Evolutionary conservation across 176 grass and related monocot species (phyloP), one percentile per base, ranked within the genome.

Genomic region (Metroxylon sagu): DNA sequence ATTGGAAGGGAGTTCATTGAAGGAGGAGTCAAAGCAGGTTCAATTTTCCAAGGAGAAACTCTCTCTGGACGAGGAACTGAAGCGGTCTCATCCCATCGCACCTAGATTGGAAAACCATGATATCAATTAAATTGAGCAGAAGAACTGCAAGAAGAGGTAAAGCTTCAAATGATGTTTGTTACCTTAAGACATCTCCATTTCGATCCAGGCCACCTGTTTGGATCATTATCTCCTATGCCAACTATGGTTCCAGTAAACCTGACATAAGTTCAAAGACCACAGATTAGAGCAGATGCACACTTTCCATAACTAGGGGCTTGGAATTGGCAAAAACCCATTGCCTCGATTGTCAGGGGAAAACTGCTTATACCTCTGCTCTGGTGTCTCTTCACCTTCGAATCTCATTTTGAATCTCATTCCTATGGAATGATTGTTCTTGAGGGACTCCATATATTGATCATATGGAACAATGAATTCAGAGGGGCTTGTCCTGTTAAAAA

Each of bases 341-440:
- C 16, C 16, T 5, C 15, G 54, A 26, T 19, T 19, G 16, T 54
- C 15, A 54, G 67, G 5, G 26, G 19, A 16, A 14, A 65, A 57
- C 51, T 50, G 6, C 19, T 65, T 28, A 14, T 74, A 92, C 93
- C 93, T 91, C 56, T 92, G 87, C 60, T 98, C 87, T 50, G 84
- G 93, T 52, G 93, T 81, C 60, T 98, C 93, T 92, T 98, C 93
- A 18, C 93, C 93, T 83, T 98, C 93, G 60, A 98, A 98, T 17
- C 87, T 84, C 93, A 98, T 97, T 74, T 97, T 97, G 83, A 92
- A 97, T 71, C 93, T 80, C 81, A 88, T 97, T n/a, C 93, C 93
- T 48, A 97, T 83, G 52, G 83, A 74, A 71, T 88, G 81, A 65
- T 78, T 97, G 29, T 27, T 68, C 66, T 88, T 97, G 50, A 88